phyloP scores from a whole-genome alignment of 208 protist genomes.

The Entamoeba invadens region DNA sequence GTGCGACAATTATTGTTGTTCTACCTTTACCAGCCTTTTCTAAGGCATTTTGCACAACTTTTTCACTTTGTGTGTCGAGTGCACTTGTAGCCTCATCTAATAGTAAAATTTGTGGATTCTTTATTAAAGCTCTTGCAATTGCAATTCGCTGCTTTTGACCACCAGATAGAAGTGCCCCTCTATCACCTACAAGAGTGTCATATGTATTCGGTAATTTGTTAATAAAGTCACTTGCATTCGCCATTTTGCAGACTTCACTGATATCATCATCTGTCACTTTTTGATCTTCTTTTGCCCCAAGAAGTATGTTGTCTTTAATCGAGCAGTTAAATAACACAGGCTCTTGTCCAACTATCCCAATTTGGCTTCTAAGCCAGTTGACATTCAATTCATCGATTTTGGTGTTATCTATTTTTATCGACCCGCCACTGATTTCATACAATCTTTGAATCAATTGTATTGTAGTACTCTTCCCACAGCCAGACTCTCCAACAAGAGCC shows the following conservation, averaged over 20 bases:
- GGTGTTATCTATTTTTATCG: constrained; percentile 68
- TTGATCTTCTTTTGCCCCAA: neutral
- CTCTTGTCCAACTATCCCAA: constrained; percentile 72
- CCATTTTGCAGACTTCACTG: neutral
- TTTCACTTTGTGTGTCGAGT: neutral
- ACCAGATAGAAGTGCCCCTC: neutral
- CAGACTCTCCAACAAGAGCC: constrained; percentile 68
- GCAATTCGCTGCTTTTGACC: too few species aligned
- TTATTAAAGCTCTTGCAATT: too few species aligned
- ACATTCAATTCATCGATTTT: constrained; percentile 56
- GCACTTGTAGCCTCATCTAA: neutral
- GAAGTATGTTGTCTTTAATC: constrained; percentile 70
- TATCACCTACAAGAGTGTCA: neutral
- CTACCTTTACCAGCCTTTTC: neutral
- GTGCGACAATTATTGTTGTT: constrained; percentile 14
- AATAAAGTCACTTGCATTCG: neutral
- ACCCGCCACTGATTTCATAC: constrained; percentile 62
- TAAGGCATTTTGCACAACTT: too few species aligned
- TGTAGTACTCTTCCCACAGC: constrained; percentile 71
- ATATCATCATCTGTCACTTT: neutral
- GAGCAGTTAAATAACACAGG: constrained; percentile 80
- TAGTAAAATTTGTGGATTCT: neutral
- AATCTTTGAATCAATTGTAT: constrained; percentile 69
- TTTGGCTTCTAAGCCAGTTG: neutral
- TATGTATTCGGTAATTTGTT: neutral